These are phyloP conservation scores for Cyclotella atomus DNA, from an alignment of 108 stramenopile species.

Conservation along the genomic window DNA sequence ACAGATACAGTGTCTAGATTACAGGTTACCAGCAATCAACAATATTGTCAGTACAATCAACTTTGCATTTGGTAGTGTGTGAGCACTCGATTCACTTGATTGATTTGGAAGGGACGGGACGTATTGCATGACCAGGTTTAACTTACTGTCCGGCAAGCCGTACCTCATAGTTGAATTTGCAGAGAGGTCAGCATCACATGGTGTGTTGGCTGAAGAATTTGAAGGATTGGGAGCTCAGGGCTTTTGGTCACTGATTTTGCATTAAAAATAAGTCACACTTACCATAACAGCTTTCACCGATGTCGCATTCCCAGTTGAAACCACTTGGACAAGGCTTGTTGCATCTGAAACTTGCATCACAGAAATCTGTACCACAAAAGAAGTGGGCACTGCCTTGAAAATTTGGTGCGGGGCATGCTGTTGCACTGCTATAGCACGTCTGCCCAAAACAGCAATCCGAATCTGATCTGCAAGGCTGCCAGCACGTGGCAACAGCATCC, in stretches of 20 bases:
- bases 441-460: slow-evolving; percentile 48
- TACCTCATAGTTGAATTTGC: too few species aligned
- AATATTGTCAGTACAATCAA: too few species aligned
- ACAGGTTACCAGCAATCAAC: too few species aligned
- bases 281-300: slow-evolving; percentile 8
- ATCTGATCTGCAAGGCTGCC: slow-evolving; percentile 47
- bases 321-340: slow-evolving; percentile 60
- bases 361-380: slow-evolving; percentile 51
- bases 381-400: slow-evolving; percentile 39
- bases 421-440: slow-evolving; percentile 20
- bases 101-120: too few species aligned
- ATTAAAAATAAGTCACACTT: too few species aligned
- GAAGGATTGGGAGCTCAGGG: too few species aligned
- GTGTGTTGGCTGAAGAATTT: slow-evolving; percentile 19
- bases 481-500: slow-evolving; percentile 35
- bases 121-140: too few species aligned
- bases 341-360: slow-evolving; percentile 39
- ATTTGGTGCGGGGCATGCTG: slow-evolving; percentile 13
- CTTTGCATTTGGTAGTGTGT: too few species aligned
- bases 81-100: too few species aligned
- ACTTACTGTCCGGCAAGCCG: too few species aligned
- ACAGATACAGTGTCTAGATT: too few species aligned
- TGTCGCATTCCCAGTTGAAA: slow-evolving; percentile 5
- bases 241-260: too few species aligned
- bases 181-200: slow-evolving; percentile 13